phyloP scores from a whole-genome alignment of 1,284 basidiomycete species.

The Ceratobasidium sp. region DNA sequence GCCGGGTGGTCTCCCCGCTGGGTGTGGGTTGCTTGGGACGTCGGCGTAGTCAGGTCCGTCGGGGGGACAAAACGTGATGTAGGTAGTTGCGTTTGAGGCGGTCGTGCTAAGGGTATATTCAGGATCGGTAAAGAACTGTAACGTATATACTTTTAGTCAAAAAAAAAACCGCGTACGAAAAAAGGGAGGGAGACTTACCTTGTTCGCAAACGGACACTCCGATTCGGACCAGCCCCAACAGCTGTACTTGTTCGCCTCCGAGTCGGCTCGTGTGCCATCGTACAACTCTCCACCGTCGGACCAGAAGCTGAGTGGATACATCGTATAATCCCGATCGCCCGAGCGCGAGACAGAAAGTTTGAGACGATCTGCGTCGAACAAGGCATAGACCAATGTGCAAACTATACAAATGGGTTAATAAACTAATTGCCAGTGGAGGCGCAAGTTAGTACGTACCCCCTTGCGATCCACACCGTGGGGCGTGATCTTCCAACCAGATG shows the following conservation, averaged over 20 bases:
- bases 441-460: conserved; percentile 1
- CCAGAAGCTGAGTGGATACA: conserved; percentile 42
- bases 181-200: background rate
- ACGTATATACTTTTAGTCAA: background rate
- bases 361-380: background rate
- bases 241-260: background rate
- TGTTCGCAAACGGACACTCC: conserved; percentile 24
- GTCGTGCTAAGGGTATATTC: background rate
- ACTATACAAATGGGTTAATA: background rate
- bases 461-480: background rate
- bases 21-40: conserved; percentile 18
- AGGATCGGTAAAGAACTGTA: conserved; percentile 3
- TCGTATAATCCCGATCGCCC: conserved; percentile 13
- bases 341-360: background rate
- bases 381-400: background rate
- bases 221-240: conserved; percentile 26
- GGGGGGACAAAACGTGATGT: conserved; percentile 32
- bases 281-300: conserved; percentile 18
- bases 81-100: background rate
- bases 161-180: background rate
- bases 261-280: conserved; percentile 12
- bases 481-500: conserved; percentile 13
- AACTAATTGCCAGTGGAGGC: background rate
- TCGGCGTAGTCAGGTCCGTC: background rate
- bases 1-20: background rate